Base-by-base conservation (phyloP, 345 rosid genomes). In the Anastatica hierochuntica region DNA sequence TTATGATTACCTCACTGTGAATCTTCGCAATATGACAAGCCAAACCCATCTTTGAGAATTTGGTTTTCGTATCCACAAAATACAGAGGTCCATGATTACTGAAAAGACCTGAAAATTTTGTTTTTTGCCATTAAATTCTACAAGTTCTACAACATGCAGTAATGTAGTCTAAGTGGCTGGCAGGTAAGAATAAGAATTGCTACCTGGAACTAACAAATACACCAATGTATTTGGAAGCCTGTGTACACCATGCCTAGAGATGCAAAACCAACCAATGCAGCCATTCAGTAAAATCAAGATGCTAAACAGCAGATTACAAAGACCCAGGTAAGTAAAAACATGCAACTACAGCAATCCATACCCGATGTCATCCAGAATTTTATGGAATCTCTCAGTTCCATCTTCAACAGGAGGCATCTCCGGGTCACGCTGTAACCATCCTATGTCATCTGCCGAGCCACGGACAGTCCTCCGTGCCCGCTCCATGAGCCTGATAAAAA, bases 31-130 rank as follows among this genome's bases (percentile, higher is more conserved):
- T 88, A 74, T 88, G 97, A 71, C 98, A 88, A 23, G 83, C 52
- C 58, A 92, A 72, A 26, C 94, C 98, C 95, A 85, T 67, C 83
- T 88, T 92, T 49, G 95, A 92, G 74, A 92, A 85, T 58, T 73
- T 71, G 36, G 43, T 75, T 86, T 92, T 92, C 3, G 94, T 80
- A 54, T 71, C 77, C 38, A 92, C 90, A 68, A 92, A 92, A 73
- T 83, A 92, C 60, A 92, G 85, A 23, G 98, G 94, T 56, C 98
- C 97, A 36, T 88, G 98, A 69, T 92, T 88, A 73, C 98, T 85
- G 72, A 92, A 88, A 60, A 92, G 95, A 78, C 98, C 98, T 90
- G 84, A 49, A 67, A 16, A n/a, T n/a, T n/a, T n/a, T 30, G 1
- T 12, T 41, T 20, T 24, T 20, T 15, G 4, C 0, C 19, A 15